Evolutionary conservation across 2,329 filamentous ascomycete genomes (phyloP), one percentile per base, ranked within the genome.

Genomic region (Penicillium sp.): DNA sequence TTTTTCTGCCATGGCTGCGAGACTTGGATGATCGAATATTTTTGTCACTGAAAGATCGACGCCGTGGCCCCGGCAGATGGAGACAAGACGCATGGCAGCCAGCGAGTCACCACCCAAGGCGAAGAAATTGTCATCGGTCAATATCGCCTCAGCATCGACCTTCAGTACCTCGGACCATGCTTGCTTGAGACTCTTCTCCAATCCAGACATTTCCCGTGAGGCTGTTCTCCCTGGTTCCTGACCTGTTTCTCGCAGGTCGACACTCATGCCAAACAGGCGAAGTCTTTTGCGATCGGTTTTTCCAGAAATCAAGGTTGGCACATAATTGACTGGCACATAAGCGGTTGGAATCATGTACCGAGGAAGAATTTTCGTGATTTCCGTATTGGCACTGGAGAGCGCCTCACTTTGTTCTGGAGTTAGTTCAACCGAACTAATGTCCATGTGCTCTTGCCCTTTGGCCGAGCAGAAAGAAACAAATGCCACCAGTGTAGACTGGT

Each of bases 271-370:
- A 37, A 72, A 64, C 13, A 60, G 55, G 5, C 66, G 52, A n/a
- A 66, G 59, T 33, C 61, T 54, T 53, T 71, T 72, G 33, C 65
- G 68, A 51, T 73, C 69, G 1, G 64, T 70, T 58, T 77, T 77
- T 2, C 72, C 71, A 4, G 73, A 74, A 11, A 69, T 66, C 9
- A 71, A 51, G 1, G 66, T 59, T 0, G 75, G 75, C 24, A 76
- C 67, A 6, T 65, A 49, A 24, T 63, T 68, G 29, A 77, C 53
- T 0, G 70, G 66, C 8, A 77, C 69, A 45, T 72, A 76, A 9
- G 68, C 66, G 0, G 64, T 68, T 0, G 74, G 64, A 13, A 66
- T 57, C 64, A 66, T 66, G 43, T 66, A 66, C 27, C 63, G 57
- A 1, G 64, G 64, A 33, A 66, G 40, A 27, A 63, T 61, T 25